Evolutionary conservation across 2,329 filamentous ascomycete species (phyloP).

Genomic region (Colletotrichum sp.): DNA sequence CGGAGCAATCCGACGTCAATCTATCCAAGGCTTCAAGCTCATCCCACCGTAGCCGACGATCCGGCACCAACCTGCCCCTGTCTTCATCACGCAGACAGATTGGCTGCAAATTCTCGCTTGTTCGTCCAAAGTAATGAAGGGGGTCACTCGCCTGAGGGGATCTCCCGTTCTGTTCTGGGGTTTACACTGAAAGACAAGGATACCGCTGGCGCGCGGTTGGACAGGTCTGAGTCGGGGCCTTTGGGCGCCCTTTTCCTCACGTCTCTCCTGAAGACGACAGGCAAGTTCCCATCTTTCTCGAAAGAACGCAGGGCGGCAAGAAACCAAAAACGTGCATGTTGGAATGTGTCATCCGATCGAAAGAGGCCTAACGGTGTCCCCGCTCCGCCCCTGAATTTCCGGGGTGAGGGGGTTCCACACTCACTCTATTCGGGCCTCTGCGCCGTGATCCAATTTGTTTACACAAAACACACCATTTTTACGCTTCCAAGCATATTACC

Average conservation of each 20-base stretch:
- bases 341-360: background rate
- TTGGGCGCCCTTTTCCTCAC: background rate
- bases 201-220: background rate
- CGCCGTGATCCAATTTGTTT: background rate
- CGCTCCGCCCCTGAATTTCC: slow-evolving; percentile 4
- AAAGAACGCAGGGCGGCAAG: background rate
- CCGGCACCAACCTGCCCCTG: background rate
- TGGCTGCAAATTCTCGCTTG: background rate
- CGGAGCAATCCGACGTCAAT: background rate
- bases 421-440: background rate
- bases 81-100: background rate
- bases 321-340: background rate
- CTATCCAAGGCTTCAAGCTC: slow-evolving; percentile 5
- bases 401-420: background rate
- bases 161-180: background rate
- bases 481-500: slow-evolving; percentile 3
- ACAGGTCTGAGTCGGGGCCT: background rate
- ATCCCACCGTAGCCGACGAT: slow-evolving; percentile 1
- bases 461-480: slow-evolving; percentile 6
- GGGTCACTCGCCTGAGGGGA: background rate
- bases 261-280: background rate
- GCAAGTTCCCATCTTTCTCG: background rate
- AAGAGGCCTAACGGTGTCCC: background rate
- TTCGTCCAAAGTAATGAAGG: slow-evolving; percentile 1
- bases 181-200: background rate